phyloP scores from a whole-genome alignment of 2,329 filamentous ascomycete genomes.

The Emergomyces orientalis region DNA sequence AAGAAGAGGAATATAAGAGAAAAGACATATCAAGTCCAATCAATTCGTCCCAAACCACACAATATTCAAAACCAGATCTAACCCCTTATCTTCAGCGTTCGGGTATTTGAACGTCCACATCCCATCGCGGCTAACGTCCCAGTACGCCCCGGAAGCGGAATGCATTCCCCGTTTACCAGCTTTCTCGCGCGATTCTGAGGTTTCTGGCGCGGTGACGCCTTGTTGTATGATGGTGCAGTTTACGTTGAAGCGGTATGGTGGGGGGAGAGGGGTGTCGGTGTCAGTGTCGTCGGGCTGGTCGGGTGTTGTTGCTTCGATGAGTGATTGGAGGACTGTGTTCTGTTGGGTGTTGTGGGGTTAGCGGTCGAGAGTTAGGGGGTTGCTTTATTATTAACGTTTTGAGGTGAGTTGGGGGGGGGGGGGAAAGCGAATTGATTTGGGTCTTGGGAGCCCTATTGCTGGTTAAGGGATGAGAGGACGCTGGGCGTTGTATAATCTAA shows the following conservation, averaged over 20 bases:
- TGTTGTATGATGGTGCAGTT: slow-evolving; percentile 99
- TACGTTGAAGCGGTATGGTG: slow-evolving; percentile 87
- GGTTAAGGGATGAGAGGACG: not conserved
- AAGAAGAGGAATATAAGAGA: not conserved
- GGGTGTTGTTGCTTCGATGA: slow-evolving; percentile 35
- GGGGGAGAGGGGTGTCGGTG: slow-evolving; percentile 28
- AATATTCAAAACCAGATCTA: slow-evolving; percentile 42
- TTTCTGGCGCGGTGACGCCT: slow-evolving; percentile 53
- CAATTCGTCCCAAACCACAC: slow-evolving; percentile 38
- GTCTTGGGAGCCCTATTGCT: not conserved
- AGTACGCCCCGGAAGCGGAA: slow-evolving; percentile 42
- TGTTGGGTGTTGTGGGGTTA: slow-evolving; percentile 14
- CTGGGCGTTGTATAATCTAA: not conserved
- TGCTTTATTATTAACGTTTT: slow-evolving; percentile 1
- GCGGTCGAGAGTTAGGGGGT: not conserved
- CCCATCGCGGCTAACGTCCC: slow-evolving; percentile 44
- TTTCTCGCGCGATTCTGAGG: slow-evolving; percentile 40
- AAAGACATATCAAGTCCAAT: not conserved
- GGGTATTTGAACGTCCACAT: slow-evolving; percentile 47
- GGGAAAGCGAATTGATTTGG: not conserved
- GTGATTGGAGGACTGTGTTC: slow-evolving; percentile 34
- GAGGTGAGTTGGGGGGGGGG: slow-evolving; percentile 6
- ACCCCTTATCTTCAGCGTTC: slow-evolving; percentile 37
- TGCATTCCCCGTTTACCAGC: slow-evolving; percentile 69
- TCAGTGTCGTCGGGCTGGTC: slow-evolving; percentile 26